These are phyloP conservation scores for Poteriospumella lacustris DNA, from an alignment of 108 stramenopile genomes.

Conservation along the genomic window DNA sequence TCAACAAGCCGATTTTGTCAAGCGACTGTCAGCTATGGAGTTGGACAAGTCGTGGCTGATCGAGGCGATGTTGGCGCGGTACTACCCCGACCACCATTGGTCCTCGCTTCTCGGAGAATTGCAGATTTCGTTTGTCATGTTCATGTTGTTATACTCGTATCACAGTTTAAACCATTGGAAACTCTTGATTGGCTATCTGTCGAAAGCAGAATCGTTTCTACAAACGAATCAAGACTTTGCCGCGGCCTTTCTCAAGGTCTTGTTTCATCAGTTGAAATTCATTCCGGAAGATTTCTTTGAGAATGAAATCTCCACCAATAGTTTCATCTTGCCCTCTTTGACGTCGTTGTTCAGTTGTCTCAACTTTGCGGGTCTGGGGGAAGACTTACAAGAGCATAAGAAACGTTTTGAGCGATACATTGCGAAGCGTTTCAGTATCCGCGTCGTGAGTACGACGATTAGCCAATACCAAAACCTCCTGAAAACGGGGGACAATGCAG, in stretches of 20 bases:
- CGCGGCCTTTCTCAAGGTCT: background rate
- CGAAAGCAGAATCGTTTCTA: background rate
- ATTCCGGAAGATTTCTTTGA: constrained; percentile 20
- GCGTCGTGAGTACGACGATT: no score
- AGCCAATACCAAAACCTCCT: no score
- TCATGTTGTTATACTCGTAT: background rate
- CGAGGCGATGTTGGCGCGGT: no score
- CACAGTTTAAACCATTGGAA: constrained; percentile 14
- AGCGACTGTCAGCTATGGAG: no score
- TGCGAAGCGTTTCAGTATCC: background rate
- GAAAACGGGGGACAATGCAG: no score
- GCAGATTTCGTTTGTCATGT: constrained; percentile 9
- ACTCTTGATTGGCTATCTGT: background rate
- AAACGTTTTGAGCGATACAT: background rate
- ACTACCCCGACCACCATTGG: no score
- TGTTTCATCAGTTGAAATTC: constrained; percentile 11
- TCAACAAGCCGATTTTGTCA: no score
- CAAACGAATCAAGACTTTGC: background rate
- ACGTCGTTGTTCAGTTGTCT: background rate
- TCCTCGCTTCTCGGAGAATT: background rate
- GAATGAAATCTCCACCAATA: background rate
- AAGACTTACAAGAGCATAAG: background rate
- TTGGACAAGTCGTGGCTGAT: background rate
- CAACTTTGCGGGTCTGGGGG: background rate
- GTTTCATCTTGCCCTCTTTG: background rate